These are phyloP conservation scores for Nidula microcarpa DNA, from an alignment of 768 basidiomycete genomes.

Conservation along the genomic window DNA sequence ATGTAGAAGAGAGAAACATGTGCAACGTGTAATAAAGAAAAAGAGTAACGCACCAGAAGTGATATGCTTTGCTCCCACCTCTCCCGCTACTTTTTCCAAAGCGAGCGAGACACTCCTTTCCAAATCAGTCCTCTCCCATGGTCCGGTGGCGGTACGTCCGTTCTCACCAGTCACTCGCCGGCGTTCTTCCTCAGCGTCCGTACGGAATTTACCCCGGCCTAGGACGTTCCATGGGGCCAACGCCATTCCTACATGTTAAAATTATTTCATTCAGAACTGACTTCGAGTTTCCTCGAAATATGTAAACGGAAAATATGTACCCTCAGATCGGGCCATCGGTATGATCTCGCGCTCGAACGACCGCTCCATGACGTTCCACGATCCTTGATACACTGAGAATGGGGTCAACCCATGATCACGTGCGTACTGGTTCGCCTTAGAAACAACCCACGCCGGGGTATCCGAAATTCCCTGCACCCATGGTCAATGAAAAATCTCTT, in stretches of 20 bases:
- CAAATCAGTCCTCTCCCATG: slow-evolving; percentile 45
- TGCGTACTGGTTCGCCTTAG: slow-evolving; percentile 20
- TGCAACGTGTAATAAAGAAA: too few species aligned
- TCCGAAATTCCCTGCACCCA: slow-evolving; percentile 33
- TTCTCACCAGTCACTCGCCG: not conserved
- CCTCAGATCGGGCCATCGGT: slow-evolving; percentile 38
- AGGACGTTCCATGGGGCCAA: slow-evolving; percentile 30
- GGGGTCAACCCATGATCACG: slow-evolving; percentile 43
- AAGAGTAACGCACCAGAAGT: slow-evolving; percentile 30
- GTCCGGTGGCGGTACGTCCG: slow-evolving; percentile 13
- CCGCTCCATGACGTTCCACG: slow-evolving; percentile 39
- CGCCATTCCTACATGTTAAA: slow-evolving; percentile 27
- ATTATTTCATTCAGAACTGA: not conserved
- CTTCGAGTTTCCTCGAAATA: not conserved
- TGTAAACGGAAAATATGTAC: slow-evolving; percentile 13
- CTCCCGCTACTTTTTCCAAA: slow-evolving; percentile 46
- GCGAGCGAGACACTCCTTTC: slow-evolving; percentile 39
- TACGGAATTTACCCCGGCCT: slow-evolving; percentile 45
- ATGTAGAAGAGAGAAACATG: too few species aligned
- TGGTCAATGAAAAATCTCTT: not conserved
- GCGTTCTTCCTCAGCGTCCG: slow-evolving; percentile 37
- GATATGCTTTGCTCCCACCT: slow-evolving; percentile 45
- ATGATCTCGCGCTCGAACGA: slow-evolving; percentile 44
- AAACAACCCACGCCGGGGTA: slow-evolving; percentile 49
- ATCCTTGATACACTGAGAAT: slow-evolving; percentile 52